These are phyloP conservation scores for Mucuna pruriens DNA, from an alignment of 306 rosid genomes.

Conservation along the genomic window DNA sequence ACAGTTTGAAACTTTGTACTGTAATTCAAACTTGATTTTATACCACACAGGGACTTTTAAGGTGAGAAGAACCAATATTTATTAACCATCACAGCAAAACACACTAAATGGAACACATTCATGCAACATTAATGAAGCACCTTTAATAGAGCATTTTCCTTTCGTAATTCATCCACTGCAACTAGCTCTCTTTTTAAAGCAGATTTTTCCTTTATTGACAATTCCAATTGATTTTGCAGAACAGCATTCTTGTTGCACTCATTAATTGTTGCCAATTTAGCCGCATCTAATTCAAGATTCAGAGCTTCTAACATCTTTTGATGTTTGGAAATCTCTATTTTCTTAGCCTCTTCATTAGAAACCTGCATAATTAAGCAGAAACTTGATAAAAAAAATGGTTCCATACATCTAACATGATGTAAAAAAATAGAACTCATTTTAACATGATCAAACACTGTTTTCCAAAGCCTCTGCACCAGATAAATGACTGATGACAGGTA, in stretches of 20 bases:
- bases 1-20: not conserved
- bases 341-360: conserved; percentile 90
- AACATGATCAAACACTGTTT: conserved; percentile 4
- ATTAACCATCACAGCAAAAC: conserved; percentile 21
- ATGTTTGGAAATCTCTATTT: conserved; percentile 68
- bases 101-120: conserved; percentile 16
- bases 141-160: conserved; percentile 76
- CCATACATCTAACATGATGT: conserved; percentile 10
- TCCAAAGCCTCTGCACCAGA: conserved; percentile 15
- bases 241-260: conserved; percentile 95
- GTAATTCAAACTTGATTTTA: conserved; percentile 1
- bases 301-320: conserved; percentile 75
- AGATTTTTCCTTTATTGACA: conserved; percentile 75
- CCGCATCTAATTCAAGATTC: conserved; percentile 87
- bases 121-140: conserved; percentile 47
- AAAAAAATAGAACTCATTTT: not conserved
- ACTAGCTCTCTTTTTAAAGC: conserved; percentile 78
- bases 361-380: conserved; percentile 60
- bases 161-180: conserved; percentile 70
- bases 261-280: conserved; percentile 83
- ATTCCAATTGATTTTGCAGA: conserved; percentile 84
- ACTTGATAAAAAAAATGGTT: conserved; percentile 27
- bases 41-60: not conserved
- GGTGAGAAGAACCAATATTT: not conserved
- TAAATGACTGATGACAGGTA: conserved; percentile 12